Conservation (phyloP, 164 flowering plant genomes). For the Macadamia integrifolia region DNA sequence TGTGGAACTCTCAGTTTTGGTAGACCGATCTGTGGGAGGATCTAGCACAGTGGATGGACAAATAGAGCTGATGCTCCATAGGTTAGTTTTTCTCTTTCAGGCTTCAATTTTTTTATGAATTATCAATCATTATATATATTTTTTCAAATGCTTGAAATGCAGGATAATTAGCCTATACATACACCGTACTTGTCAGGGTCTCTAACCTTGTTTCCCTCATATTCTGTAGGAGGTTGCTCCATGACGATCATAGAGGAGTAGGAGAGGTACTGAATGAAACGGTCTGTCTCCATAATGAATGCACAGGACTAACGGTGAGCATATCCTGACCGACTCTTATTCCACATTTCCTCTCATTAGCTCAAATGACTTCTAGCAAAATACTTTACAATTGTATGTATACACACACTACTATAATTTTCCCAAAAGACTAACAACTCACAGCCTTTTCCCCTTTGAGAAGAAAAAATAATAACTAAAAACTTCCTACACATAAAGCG, state of each 20-base stretch:
- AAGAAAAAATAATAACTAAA: too few relatives aligned
- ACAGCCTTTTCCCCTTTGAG: too few relatives aligned
- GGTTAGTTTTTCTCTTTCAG: slow-evolving; percentile 32
- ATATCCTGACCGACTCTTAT: neutral
- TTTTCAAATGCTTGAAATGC: neutral
- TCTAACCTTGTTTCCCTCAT: slow-evolving; percentile 1
- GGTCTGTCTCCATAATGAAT: slow-evolving; percentile 51
- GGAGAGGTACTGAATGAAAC: slow-evolving; percentile 82
- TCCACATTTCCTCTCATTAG: neutral
- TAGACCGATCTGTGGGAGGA: slow-evolving; percentile 92
- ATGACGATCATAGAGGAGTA: slow-evolving; percentile 92
- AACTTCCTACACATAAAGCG: too few relatives aligned
- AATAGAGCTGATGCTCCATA: slow-evolving; percentile 90
- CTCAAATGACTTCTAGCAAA: too few relatives aligned
- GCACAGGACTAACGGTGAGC: slow-evolving; percentile 82
- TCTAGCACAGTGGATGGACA: slow-evolving; percentile 85
- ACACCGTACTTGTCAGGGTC: neutral
- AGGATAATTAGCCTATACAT: neutral
- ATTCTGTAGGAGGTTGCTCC: slow-evolving; percentile 60
- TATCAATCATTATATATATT: neutral
- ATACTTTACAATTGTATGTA: too few relatives aligned
- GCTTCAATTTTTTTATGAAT: neutral
- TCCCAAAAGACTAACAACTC: too few relatives aligned
- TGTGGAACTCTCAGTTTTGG: slow-evolving; percentile 77
- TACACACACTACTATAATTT: too few relatives aligned